Base-by-base conservation (phyloP, 495 filamentous ascomycete genomes). In the Penicillium fimorum region DNA sequence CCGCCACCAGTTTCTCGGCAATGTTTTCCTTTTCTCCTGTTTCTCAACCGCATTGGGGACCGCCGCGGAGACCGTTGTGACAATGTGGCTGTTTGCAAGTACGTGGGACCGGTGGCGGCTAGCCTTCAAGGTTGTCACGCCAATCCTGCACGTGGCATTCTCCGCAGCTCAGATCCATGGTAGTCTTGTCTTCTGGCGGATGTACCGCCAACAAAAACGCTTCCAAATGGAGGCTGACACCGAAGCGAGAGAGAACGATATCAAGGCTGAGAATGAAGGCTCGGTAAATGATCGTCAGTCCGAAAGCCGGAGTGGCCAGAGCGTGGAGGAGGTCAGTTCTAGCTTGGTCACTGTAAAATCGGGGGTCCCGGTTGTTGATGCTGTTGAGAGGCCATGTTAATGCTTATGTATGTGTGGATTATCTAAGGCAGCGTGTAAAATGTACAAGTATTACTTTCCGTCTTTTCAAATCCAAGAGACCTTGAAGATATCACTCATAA, bases 71-170 rank as follows among this genome's bases (percentile, higher is more conserved):
- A 80, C 77, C 0, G 59, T 78, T 6, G 67, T 81, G 37, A 72
- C 75, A 0, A 79, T 81, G 74, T 79, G 68, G 44, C 62, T 81
- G 0, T 80, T 81, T 62, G 77, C 76, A 1, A 70, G 59, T 53
- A 56, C 79, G 8, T 81, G 78, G 78, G 9, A 60, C 22, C 57
- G 67, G 4, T 80, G 78, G 78, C 64, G 73, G 32, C 57, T 79
- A 38, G 74, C 73, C 1, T 80, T 81, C 65, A 80, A 79, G 47
- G 51, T 81, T 7, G 67, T 66, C n/a, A 80, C 76, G 3, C 78
- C 78, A 0, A 37, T 81, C 7, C 58, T 81, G n/a, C 77, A 81
- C 55, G 35, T 71, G 15, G 69, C 75, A 0, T 81, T 81, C 47
- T 68, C 70, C 0, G 69, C 72, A 0, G 70, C 74, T 3, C 77